These are phyloP conservation scores for Hortiboletus campestris DNA, from an alignment of 768 basidiomycete genomes.

Conservation along the genomic window DNA sequence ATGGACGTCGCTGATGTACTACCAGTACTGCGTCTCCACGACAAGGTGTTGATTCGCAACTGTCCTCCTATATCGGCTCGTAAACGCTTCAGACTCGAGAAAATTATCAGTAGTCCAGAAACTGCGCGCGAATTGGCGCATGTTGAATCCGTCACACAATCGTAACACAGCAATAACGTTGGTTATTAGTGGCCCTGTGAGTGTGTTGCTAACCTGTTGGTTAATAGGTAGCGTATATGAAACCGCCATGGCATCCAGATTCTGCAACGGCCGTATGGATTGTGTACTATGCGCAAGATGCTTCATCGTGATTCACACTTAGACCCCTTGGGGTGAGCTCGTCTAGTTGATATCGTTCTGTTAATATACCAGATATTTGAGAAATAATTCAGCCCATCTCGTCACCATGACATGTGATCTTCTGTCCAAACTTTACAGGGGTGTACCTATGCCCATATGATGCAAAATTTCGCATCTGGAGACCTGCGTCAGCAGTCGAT, in stretches of 20 bases:
- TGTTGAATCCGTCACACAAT: constrained; percentile 1
- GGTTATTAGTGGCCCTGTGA: not conserved
- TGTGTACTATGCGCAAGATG: not conserved
- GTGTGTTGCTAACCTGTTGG: not conserved
- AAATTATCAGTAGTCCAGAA: constrained; percentile 66
- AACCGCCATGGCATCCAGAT: not conserved
- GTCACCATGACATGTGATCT: not conserved
- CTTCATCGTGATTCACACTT: not conserved
- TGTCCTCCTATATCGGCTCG: constrained; percentile 77
- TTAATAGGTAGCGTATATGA: not conserved
- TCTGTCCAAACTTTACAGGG: not conserved
- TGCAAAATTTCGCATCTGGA: constrained; percentile 39
- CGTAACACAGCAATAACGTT: not conserved
- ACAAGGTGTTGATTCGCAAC: constrained; percentile 75
- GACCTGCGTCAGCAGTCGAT: constrained; percentile 36
- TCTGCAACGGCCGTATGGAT: not conserved
- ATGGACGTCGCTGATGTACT: constrained; percentile 5
- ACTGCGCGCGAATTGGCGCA: constrained; percentile 48
- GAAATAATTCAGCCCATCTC: constrained; percentile 3
- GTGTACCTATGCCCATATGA: constrained; percentile 34
- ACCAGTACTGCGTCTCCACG: constrained; percentile 62
- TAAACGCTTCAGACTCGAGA: constrained; percentile 74
- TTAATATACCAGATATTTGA: constrained; percentile 12
- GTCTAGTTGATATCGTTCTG: constrained; percentile 4
- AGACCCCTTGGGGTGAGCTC: constrained; percentile 16